Evolutionary conservation across 2,329 filamentous ascomycete species (phyloP).

Genomic region (Epichloe typhina): DNA sequence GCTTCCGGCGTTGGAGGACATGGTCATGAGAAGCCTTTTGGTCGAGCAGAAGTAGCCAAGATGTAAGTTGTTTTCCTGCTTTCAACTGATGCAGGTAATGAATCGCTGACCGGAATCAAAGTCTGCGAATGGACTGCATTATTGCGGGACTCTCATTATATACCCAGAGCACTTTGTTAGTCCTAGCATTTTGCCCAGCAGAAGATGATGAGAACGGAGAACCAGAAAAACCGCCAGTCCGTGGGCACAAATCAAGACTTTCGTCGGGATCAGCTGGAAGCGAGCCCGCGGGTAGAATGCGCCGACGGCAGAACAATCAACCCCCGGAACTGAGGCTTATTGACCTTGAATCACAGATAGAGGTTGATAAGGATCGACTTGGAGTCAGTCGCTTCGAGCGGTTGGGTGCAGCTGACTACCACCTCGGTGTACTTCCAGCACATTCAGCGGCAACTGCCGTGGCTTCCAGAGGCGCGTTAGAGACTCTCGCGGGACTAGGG

Average conservation of each 20-base stretch:
- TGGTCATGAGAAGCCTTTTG: constrained; percentile 57
- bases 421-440: constrained; percentile 72
- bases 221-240: constrained; percentile 9
- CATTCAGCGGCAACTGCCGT: constrained; percentile 50
- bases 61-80: constrained; percentile 47
- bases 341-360: constrained; percentile 74
- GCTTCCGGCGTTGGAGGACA: constrained; percentile 52
- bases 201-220: constrained; percentile 49
- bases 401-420: constrained; percentile 81
- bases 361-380: constrained; percentile 76
- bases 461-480: constrained; percentile 57
- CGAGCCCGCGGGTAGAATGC: constrained; percentile 51
- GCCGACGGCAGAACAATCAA: constrained; percentile 62
- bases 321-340: constrained; percentile 91
- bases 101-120: constrained; percentile 19
- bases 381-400: constrained; percentile 78
- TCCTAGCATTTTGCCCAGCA: constrained; percentile 77
- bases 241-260: constrained; percentile 25
- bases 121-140: constrained; percentile 90
- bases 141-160: constrained; percentile 95
- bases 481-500: constrained; percentile 58
- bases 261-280: constrained; percentile 38
- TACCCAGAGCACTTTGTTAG: constrained; percentile 78
- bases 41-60: constrained; percentile 80
- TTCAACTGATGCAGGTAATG: neutral